These are phyloP conservation scores for Suillus hirtellus DNA, from an alignment of 768 basidiomycete genomes.

Conservation along the genomic window DNA sequence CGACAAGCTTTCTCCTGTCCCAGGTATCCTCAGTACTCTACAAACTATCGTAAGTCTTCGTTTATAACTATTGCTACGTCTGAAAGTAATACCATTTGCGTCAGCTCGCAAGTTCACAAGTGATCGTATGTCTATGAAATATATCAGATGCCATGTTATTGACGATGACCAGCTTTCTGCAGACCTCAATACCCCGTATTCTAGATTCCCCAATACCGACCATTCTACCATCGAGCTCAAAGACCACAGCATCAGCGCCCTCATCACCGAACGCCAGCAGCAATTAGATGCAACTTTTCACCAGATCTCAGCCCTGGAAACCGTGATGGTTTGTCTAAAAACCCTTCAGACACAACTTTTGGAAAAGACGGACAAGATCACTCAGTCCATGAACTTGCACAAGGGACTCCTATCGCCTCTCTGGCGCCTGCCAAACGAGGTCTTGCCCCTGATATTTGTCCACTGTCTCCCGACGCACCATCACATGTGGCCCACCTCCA, in stretches of 20 bases:
- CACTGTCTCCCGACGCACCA: neutral
- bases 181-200: constrained; percentile 22
- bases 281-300: constrained; percentile 19
- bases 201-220: constrained; percentile 19
- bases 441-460: neutral
- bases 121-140: too few species aligned
- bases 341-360: neutral
- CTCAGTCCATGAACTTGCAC: neutral
- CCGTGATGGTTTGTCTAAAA: constrained; percentile 14
- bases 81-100: too few species aligned
- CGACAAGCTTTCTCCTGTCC: too few species aligned
- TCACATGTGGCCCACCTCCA: too few species aligned
- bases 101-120: too few species aligned
- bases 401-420: neutral
- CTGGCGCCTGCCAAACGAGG: neutral
- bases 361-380: neutral
- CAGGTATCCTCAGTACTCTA: too few species aligned
- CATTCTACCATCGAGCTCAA: constrained; percentile 18
- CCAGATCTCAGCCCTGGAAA: constrained; percentile 18
- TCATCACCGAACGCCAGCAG: constrained; percentile 19
- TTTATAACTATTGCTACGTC: too few species aligned
- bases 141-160: too few species aligned
- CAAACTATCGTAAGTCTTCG: too few species aligned
- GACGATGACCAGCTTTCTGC: too few species aligned
- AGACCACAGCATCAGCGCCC: constrained; percentile 16